phyloP scores from a whole-genome alignment of 2,329 filamentous ascomycete species.

The Pyricularia pennisetigena region DNA sequence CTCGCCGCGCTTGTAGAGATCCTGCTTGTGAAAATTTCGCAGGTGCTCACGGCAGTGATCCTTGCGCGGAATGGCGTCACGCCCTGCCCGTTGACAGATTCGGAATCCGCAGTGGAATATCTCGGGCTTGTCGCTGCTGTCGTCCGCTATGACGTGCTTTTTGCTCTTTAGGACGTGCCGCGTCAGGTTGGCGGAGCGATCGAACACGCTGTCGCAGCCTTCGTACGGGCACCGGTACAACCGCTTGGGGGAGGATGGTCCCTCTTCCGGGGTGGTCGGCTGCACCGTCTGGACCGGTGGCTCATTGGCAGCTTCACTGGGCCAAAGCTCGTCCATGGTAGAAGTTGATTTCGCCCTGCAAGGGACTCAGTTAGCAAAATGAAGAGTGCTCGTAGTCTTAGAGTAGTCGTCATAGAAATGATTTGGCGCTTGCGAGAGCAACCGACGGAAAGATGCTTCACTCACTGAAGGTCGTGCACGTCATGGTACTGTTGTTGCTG shows the following conservation, averaged over 20 bases:
- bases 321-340: neutral
- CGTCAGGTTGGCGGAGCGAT: neutral
- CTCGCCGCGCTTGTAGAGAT: conserved; percentile 36
- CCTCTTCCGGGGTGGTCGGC: neutral
- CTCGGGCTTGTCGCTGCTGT: neutral
- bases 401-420: neutral
- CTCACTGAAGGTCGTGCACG: too few relatives aligned
- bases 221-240: neutral
- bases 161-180: neutral
- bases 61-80: conserved; percentile 34
- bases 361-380: neutral
- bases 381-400: neutral
- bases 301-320: neutral
- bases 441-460: too few relatives aligned
- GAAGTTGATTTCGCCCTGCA: neutral
- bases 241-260: neutral
- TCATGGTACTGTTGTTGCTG: too few relatives aligned
- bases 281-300: neutral
- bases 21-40: conserved; percentile 44
- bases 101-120: neutral
- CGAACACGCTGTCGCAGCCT: neutral
- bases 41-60: conserved; percentile 50
- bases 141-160: neutral
- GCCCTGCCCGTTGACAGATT: neutral
- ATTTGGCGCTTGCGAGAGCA: neutral